Base-by-base conservation (phyloP, 164 flowering plant species). In the Magnolia sinica region DNA sequence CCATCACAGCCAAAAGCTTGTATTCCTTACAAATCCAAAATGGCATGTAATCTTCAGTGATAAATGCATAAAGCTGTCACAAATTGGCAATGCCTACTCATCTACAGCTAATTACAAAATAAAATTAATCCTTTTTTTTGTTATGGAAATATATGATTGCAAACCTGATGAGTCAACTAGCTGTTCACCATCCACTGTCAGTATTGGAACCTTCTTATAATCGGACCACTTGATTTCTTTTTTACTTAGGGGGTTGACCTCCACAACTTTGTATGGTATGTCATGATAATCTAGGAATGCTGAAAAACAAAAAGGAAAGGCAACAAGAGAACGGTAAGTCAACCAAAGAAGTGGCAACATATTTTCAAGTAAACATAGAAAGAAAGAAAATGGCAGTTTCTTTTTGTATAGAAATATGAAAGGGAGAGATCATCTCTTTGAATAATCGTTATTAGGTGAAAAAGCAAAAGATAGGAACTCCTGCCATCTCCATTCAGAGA, bases 201-300 rank as follows among this genome's bases (percentile, higher is more conserved):
- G 66, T 71, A 96, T 92, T 13, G 99, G 98, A 58, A 92, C 99
- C 86, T 94, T 96, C 87, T 92, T 92, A 79, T 96, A 94, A 49
- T 92, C 97, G 23, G 98, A 92, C 97, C 95, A 96, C 78, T 94
- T 92, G 81, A 94, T 90, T 86, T 96, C 98, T 80, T 91, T 96
- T 80, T 92, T 96, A 79, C 90, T 91, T 24, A 94, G 79, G 29
- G 98, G 99, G 69, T 94, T 91, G 78, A 96, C 99, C 86, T 96
- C 99, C 80, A 94, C 97, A 76, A 96, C 82, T 82, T 91, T 88
- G 88, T 96, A 94, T 2, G 98, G 92, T 63, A 95, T 87, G 72
- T 89, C 88, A 81, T 95, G 85, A 78, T 90, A 92, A 77, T 95
- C 98, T 85, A 95, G 76, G 81, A 92, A 91, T 10, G 98, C 99